Conservation (phyloP, 2,329 filamentous ascomycete species). For the Hypoxylon sp. region DNA sequence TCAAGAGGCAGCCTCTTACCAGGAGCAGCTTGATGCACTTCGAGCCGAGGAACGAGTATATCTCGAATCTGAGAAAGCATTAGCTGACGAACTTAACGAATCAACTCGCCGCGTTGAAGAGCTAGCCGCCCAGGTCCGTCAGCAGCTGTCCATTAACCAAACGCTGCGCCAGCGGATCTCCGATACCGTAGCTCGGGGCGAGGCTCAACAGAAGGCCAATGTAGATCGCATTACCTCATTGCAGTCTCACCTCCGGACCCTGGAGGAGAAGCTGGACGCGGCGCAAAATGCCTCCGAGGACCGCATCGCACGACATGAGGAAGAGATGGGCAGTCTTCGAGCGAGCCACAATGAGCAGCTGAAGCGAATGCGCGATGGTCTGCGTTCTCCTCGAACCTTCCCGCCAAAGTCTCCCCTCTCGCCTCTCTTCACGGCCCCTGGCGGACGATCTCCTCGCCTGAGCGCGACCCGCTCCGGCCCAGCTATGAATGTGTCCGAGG, state of each 20-base stretch:
- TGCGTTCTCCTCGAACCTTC: conserved; percentile 61
- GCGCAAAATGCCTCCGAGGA: conserved; percentile 91
- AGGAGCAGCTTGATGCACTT: conserved; percentile 69
- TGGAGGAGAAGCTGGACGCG: conserved; percentile 85
- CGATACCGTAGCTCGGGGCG: conserved; percentile 84
- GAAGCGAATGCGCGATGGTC: conserved; percentile 72
- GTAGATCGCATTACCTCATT: conserved; percentile 85
- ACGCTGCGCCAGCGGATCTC: conserved; percentile 80
- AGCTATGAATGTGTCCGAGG: conserved; percentile 75
- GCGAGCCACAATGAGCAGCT: conserved; percentile 83
- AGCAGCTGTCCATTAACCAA: conserved; percentile 83
- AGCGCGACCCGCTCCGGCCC: conserved; percentile 59
- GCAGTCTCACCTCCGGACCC: conserved; percentile 80
- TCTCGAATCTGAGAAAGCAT: conserved; percentile 69
- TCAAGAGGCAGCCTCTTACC: conserved; percentile 72
- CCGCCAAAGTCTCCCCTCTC: conserved; percentile 71
- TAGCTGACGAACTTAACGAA: conserved; percentile 76
- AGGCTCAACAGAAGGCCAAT: conserved; percentile 83
- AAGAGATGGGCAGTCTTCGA: conserved; percentile 80
- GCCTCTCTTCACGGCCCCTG: conserved; percentile 67
- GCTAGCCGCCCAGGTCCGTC: conserved; percentile 80
- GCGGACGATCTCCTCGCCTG: conserved; percentile 66
- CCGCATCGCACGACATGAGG: conserved; percentile 83
- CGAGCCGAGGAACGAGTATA: conserved; percentile 67
- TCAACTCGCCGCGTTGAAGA: conserved; percentile 83